Conservation (phyloP, 805 yeast species). For the Saccharomyces jurei region DNA sequence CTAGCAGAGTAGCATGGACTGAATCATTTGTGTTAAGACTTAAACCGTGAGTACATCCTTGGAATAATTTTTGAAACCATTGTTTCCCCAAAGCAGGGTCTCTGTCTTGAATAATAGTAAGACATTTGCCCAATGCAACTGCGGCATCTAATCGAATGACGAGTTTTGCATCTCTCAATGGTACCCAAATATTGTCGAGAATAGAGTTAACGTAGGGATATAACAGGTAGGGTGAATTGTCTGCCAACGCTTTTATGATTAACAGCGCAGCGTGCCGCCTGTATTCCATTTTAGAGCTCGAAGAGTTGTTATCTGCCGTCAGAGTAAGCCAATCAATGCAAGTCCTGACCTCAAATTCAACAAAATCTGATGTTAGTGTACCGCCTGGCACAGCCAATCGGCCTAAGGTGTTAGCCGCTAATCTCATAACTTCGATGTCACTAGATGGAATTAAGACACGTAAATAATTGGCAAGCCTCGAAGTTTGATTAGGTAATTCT, state of each 20-base stretch:
- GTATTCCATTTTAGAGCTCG: slow-evolving; percentile 65
- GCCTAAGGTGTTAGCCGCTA: slow-evolving; percentile 83
- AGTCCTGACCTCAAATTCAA: slow-evolving; percentile 81
- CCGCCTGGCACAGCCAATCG: slow-evolving; percentile 86
- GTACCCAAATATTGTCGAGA: slow-evolving; percentile 79
- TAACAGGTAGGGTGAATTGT: slow-evolving; percentile 76
- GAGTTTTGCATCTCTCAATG: slow-evolving; percentile 69
- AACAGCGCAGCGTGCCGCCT: slow-evolving; percentile 88
- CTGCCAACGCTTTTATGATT: slow-evolving; percentile 74
- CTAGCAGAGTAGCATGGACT: slow-evolving; percentile 81
- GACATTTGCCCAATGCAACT: slow-evolving; percentile 64
- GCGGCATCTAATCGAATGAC: slow-evolving; percentile 80
- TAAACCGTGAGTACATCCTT: slow-evolving; percentile 57
- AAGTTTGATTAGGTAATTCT: slow-evolving; percentile 80
- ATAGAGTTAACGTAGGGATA: slow-evolving; percentile 72
- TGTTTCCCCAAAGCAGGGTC: slow-evolving; percentile 61
- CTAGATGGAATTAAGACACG: slow-evolving; percentile 72
- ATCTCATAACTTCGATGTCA: slow-evolving; percentile 76
- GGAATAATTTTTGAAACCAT: slow-evolving; percentile 68
- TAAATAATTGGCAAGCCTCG: slow-evolving; percentile 84
- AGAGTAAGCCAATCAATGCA: slow-evolving; percentile 86
- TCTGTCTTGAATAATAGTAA: slow-evolving; percentile 70
- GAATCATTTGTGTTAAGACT: slow-evolving; percentile 50
- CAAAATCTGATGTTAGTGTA: slow-evolving; percentile 82
- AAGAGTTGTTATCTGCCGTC: slow-evolving; percentile 30